phyloP scores from a whole-genome alignment of 352 stramenopile species.

The Pythium vanterpoolii region DNA sequence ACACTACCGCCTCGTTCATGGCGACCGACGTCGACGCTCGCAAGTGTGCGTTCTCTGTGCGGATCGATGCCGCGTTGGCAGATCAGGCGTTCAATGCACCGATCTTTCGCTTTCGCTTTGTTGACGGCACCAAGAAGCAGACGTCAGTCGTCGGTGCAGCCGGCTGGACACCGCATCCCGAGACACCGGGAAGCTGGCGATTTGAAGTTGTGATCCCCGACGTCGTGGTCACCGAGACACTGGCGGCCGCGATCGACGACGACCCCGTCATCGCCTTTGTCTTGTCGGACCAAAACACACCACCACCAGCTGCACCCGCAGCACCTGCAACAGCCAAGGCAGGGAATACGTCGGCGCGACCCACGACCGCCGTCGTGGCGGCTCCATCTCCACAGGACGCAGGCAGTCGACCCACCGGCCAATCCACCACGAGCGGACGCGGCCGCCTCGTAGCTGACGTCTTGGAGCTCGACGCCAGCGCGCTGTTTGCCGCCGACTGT shows the following conservation, averaged over 20 bases:
- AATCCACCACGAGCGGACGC: slow-evolving; percentile 28
- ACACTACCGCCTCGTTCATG: not conserved
- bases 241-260: slow-evolving; percentile 43
- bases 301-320: slow-evolving; percentile 2
- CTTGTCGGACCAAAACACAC: slow-evolving; percentile 38
- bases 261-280: slow-evolving; percentile 68
- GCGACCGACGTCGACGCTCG: slow-evolving; percentile 15
- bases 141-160: slow-evolving; percentile 36
- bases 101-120: slow-evolving; percentile 65
- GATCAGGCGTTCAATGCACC: slow-evolving; percentile 38
- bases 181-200: slow-evolving; percentile 20
- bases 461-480: slow-evolving; percentile 68
- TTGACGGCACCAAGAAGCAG: slow-evolving; percentile 59
- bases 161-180: slow-evolving; percentile 30
- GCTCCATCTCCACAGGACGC: not conserved
- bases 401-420: not conserved
- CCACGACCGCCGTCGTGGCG: slow-evolving; percentile 2
- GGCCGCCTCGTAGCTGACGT: slow-evolving; percentile 33
- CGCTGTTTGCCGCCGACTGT: slow-evolving; percentile 31
- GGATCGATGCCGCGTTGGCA: slow-evolving; percentile 52
- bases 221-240: slow-evolving; percentile 42
- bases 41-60: slow-evolving; percentile 61
- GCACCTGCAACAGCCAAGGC: slow-evolving; percentile 5
- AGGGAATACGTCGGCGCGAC: not conserved
- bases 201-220: slow-evolving; percentile 52